phyloP scores from a whole-genome alignment of 2,329 filamentous ascomycete genomes.

The Claviceps sp. region DNA sequence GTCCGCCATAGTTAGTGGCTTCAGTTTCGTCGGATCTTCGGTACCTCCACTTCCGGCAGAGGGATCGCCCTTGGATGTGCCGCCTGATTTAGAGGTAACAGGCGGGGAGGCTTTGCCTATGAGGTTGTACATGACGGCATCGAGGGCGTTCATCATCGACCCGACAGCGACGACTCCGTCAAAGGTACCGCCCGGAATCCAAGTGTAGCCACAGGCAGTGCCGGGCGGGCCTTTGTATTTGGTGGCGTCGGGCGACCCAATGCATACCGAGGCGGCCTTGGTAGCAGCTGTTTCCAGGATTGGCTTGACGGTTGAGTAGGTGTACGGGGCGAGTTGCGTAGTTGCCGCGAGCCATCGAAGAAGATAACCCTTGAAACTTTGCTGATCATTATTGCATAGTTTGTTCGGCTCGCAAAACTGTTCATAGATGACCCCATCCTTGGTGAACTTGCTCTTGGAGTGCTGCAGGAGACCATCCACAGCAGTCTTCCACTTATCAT shows the following conservation, averaged over 20 bases:
- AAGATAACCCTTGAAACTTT: slow-evolving; percentile 64
- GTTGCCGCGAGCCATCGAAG: slow-evolving; percentile 50
- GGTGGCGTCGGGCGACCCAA: slow-evolving; percentile 25
- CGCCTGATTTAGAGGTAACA: slow-evolving; percentile 41
- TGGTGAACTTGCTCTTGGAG: slow-evolving; percentile 40
- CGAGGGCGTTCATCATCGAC: slow-evolving; percentile 55
- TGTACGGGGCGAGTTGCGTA: slow-evolving; percentile 40
- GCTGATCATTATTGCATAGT: slow-evolving; percentile 57
- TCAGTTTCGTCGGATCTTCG: slow-evolving; percentile 14
- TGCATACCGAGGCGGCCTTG: slow-evolving; percentile 39
- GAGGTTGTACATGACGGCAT: slow-evolving; percentile 48
- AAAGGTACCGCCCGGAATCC: slow-evolving; percentile 38
- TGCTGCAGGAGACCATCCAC: slow-evolving; percentile 43
- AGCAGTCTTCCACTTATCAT: slow-evolving; percentile 41
- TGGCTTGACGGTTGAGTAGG: slow-evolving; percentile 32
- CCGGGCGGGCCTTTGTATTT: slow-evolving; percentile 38
- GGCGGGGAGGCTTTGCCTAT: slow-evolving; percentile 29
- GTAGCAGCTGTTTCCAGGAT: slow-evolving; percentile 37
- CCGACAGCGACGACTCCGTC: slow-evolving; percentile 52
- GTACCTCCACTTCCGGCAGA: slow-evolving; percentile 15
- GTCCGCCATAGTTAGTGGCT: slow-evolving; percentile 33
- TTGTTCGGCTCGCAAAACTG: slow-evolving; percentile 47
- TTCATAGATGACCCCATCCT: slow-evolving; percentile 44
- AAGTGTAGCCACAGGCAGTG: slow-evolving; percentile 54
- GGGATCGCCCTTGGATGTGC: slow-evolving; percentile 41